Percentiles rank a stretch among this genome's conserved stretches.
Evolutionary conservation across 441 rosid genomes (phyloP).

Genomic region (Bruguiera hainesii): DNA sequence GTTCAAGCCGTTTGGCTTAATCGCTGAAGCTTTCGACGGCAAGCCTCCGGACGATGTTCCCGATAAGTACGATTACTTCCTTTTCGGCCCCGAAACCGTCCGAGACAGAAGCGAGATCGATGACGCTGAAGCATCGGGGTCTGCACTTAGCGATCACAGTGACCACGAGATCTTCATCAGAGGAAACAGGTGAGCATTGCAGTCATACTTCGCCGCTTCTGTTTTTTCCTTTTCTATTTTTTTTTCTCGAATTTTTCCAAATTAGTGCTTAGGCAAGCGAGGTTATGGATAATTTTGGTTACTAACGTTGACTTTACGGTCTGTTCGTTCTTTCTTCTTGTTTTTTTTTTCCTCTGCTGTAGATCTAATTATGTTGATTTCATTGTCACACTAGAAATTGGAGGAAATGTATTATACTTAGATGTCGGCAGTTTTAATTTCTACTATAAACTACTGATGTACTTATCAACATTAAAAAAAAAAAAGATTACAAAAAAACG

Average conservation of each 20-base stretch:
- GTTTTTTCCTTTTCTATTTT: not conserved
- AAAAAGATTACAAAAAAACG: no score
- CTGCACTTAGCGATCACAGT: conserved; percentile 37
- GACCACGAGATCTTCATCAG: conserved; percentile 92
- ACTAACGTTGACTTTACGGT: no score
- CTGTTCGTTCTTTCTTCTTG: no score
- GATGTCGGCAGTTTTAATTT: not conserved
- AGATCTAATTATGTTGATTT: not conserved
- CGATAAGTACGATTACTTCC: conserved; percentile 72
- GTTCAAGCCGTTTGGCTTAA: conserved; percentile 89
- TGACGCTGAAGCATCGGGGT: conserved; percentile 30
- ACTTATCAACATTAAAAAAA: no score
- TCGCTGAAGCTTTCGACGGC: conserved; percentile 85
- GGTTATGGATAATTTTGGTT: no score
- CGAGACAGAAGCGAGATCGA: conserved; percentile 43
- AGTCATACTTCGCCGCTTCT: not conserved
- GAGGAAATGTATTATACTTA: not conserved
- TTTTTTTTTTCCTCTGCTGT: not conserved
- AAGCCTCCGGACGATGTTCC: conserved; percentile 39
- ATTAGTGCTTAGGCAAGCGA: no score
- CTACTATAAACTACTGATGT: not conserved
- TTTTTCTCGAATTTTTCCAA: no score
- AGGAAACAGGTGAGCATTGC: conserved; percentile 53
- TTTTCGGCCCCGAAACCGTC: conserved; percentile 64
- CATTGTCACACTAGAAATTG: not conserved